Evolutionary conservation across 2,329 filamentous ascomycete species (phyloP), one percentile per base, ranked within the genome.

Genomic region (Sporothrix brasiliensis): DNA sequence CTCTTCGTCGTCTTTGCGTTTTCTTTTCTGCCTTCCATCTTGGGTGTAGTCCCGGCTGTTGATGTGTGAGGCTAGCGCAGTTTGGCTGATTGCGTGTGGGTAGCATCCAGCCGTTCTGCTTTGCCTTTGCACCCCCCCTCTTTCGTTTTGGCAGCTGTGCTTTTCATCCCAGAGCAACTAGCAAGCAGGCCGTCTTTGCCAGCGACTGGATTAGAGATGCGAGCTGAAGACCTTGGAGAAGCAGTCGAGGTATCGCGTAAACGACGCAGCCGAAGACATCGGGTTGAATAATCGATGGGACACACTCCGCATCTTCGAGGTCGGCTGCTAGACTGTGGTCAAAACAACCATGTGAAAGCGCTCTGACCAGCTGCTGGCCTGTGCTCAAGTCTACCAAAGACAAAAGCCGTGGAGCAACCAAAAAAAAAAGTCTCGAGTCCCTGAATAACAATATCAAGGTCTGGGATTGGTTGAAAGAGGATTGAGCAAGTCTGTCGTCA

Each of bases 11-110:
- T 52, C n/a, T 44, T 63, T 63, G 24, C 47, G n/a, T 44, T 30
- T 58, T 63, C 41, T 61, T 60, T 65, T 65, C 69, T 49, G 66
- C 63, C 69, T 68, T 71, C 69, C 63, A 41, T 65, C 39, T 69
- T 68, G 56, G 69, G 52, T 53, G 65, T 71, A 71, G 69, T 56
- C 47, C 54, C 70, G 67, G 70, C 53, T 63, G 34, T 69, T 69
- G 70, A 54, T 39, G 61, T 50, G 47, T 52, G 39, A 67, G 50
- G 52, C 44, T 56, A 39, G 50, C 19, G 39, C 50, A 30, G 50
- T 53, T 60, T 66, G 49, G 52, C 68, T 66, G 24, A 65, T 69
- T 54, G 63, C 63, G 30, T 67, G 47, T 70, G 69, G 58, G 66
- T 70, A 56, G 54, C 58, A 53, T 67, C 47, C 27, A 24, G 27